Conservation (phyloP, 495 filamentous ascomycete species). For the Alectoria sarmentosa region DNA sequence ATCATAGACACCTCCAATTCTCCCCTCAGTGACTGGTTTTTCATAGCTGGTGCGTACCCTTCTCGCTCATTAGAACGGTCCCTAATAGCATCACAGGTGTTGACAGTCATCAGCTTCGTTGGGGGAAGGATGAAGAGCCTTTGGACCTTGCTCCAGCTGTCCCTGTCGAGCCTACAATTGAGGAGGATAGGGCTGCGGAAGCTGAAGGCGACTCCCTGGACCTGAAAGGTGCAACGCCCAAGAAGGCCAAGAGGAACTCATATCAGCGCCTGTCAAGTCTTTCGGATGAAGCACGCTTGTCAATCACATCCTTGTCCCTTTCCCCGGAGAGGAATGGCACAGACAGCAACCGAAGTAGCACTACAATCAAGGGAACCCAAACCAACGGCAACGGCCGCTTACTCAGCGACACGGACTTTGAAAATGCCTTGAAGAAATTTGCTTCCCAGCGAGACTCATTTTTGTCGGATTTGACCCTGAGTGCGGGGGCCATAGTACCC, state of each 20-base stretch:
- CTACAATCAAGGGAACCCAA: conserved; percentile 63
- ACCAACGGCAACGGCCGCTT: conserved; percentile 33
- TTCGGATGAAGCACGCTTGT: conserved; percentile 56
- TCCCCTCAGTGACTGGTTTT: conserved; percentile 6
- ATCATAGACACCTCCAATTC: not conserved
- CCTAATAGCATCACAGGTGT: conserved; percentile 21
- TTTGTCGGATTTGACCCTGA: conserved; percentile 84
- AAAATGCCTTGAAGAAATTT: conserved; percentile 86
- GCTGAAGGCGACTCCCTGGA: conserved; percentile 38
- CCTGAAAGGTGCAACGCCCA: conserved; percentile 45
- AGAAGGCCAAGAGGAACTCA: conserved; percentile 56
- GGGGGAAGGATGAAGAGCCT: conserved; percentile 47
- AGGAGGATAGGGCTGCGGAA: conserved; percentile 68
- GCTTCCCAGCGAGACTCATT: conserved; percentile 90
- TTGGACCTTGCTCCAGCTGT: conserved; percentile 40
- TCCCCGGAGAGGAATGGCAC: conserved; percentile 51
- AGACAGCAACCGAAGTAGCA: conserved; percentile 80
- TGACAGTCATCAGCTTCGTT: conserved; percentile 28
- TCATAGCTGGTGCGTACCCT: not conserved
- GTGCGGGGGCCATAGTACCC: conserved; percentile 69
- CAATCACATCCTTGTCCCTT: conserved; percentile 55
- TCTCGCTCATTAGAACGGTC: not conserved
- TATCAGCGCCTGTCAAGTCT: conserved; percentile 58
- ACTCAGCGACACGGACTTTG: conserved; percentile 75
- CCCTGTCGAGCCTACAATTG: conserved; percentile 68